Percentiles rank a stretch among this genome's conserved stretches.
Evolutionary conservation across 371 early-diverging fungal genomes (phyloP).

Genomic region (Mucor indicus): DNA sequence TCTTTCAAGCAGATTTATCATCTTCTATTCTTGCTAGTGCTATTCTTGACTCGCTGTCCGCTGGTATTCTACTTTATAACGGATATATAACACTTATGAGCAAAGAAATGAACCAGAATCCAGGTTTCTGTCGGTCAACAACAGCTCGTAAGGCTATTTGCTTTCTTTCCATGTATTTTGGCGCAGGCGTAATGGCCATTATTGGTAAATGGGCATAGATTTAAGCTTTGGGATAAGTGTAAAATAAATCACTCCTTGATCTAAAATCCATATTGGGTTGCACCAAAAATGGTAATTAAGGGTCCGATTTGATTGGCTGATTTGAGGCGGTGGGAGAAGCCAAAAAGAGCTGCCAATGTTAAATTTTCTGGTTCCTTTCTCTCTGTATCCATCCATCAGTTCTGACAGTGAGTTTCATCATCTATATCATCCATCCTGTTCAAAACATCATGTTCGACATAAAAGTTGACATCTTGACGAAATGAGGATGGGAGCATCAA

Average conservation of each 20-base stretch:
- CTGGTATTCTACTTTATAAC: constrained; percentile 65
- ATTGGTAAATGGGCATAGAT: constrained; percentile 79
- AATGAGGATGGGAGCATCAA: no score
- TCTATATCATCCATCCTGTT: constrained; percentile 10
- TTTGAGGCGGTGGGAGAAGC: not conserved
- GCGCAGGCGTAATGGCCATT: constrained; percentile 72
- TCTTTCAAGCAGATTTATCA: constrained; percentile 53
- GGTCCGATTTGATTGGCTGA: no score
- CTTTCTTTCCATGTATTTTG: constrained; percentile 54
- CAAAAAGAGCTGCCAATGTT: not conserved
- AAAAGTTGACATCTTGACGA: not conserved
- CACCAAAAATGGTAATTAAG: no score
- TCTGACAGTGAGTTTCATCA: constrained; percentile 21
- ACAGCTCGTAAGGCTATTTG: constrained; percentile 28
- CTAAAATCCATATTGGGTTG: no score
- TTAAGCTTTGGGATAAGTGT: no score
- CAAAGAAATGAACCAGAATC: constrained; percentile 41
- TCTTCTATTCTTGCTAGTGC: constrained; percentile 50
- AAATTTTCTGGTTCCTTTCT: constrained; percentile 16
- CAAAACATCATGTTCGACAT: not conserved
- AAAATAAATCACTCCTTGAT: no score
- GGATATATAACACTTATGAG: constrained; percentile 52
- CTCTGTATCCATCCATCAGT: constrained; percentile 38
- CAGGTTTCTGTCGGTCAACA: constrained; percentile 23
- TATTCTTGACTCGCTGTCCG: constrained; percentile 59